Conservation (phyloP, 495 filamentous ascomycete species). For the Xylaria bambusicola region DNA sequence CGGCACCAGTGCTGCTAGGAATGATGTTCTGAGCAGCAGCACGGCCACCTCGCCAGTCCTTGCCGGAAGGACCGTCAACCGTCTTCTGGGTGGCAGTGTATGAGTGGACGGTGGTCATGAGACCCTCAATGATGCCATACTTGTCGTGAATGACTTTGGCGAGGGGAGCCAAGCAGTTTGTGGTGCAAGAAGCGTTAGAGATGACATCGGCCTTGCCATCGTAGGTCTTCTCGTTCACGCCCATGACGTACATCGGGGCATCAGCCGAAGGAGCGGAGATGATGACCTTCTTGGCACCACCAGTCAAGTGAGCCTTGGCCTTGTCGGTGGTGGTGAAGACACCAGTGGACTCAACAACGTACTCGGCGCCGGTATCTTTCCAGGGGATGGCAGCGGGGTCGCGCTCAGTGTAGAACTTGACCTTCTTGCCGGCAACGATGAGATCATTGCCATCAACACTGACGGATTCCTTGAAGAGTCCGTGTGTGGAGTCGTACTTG, state of each 20-base stretch:
- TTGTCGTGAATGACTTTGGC: conserved; percentile 99
- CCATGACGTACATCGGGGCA: conserved; percentile 99
- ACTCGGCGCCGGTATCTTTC: conserved; percentile 83
- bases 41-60: conserved; percentile 99
- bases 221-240: conserved; percentile 95
- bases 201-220: conserved; percentile 85
- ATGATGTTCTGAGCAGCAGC: conserved; percentile 99
- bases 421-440: conserved; percentile 88
- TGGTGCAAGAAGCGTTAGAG: conserved; percentile 99
- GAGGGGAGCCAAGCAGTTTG: conserved; percentile 98
- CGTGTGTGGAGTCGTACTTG: conserved; percentile 97
- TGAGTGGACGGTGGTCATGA: conserved; percentile 99
- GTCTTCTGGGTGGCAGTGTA: conserved; percentile 99
- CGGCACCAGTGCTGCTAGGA: conserved; percentile 97
- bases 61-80: conserved; percentile 93
- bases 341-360: conserved; percentile 98
- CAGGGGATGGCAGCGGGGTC: conserved; percentile 93
- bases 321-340: conserved; percentile 99
- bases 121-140: conserved; percentile 94
- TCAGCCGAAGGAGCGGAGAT: conserved; percentile 99
- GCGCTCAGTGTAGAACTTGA: conserved; percentile 93
- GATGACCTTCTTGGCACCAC: conserved; percentile 99
- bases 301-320: conserved; percentile 94
- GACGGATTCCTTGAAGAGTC: conserved; percentile 91
- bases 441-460: conserved; percentile 73